Evolutionary conservation across 352 stramenopile genomes (phyloP), one percentile per base, ranked within the genome.

Genomic region (Globisporangium nodosum): DNA sequence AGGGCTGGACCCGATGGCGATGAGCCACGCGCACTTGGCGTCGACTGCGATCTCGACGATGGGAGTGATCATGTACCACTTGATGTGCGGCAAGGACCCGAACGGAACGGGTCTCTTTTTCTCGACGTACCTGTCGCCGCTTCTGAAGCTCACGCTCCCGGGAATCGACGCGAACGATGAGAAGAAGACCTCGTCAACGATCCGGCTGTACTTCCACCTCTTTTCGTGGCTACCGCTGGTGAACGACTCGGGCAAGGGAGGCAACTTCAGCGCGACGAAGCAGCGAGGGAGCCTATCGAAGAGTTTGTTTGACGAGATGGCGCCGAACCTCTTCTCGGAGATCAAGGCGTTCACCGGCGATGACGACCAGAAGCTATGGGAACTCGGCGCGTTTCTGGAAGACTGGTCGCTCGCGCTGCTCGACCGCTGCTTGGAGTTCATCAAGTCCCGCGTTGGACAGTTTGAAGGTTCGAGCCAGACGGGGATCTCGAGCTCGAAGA

Each of bases 91-190:
- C 31, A 71, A 78, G 24, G 64, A 87, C 49, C 58, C 72, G 0
- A 43, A 72, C 20, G 73, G 71, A 15, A 74, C 63, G 4, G 76
- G 73, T 0, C 30, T 86, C 30, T 78, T 88, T 52, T 88, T 85
- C 33, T 64, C 71, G 15, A 82, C 64, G 27, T 85, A 88, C 18
- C 53, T 92, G 43, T 60, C 81, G 33, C 71, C 75, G 27, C 64
- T 90, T 8, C 35, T 92, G 56, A 71, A 78, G 21, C 60, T 86
- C 47, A 90, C 81, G 8, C 63, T 92, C 7, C 75, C 79, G 4
- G 81, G 81, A 4, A 90, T 92, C 63, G 81, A 92, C 56, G 66
- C 77, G 11, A 92, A 92, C 21, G 81, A 92, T 54, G 77, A 92
- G 47, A 82, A 74, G 56, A 92, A 92, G 65, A 92, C 81, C 0